A percentile compares a stretch with the other conserved stretches of the same genome.
phyloP scores from a whole-genome alignment of 129 eudicot species.

The Centrapalus pauciflorus region DNA sequence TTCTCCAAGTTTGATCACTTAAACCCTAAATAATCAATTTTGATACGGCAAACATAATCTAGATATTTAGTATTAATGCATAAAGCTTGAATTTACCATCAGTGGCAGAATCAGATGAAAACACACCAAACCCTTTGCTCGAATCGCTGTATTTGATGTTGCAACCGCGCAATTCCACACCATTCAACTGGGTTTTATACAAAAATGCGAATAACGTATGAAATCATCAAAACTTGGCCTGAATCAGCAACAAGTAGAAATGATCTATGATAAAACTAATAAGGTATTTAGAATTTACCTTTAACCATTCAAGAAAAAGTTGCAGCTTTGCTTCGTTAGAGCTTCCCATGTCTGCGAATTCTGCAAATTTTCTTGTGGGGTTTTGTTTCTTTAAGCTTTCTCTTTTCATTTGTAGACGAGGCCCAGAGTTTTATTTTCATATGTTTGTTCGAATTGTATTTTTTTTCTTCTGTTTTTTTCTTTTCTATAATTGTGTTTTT shows the following conservation, averaged over 20 bases:
- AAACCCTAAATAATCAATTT: neutral
- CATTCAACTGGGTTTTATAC: conserved; percentile 53
- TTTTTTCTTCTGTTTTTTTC: no score
- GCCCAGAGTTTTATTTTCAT: no score
- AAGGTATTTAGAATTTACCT: conserved; percentile 35
- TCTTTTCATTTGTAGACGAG: neutral
- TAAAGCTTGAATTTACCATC: conserved; percentile 45
- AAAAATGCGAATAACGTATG: conserved; percentile 3
- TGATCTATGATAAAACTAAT: neutral
- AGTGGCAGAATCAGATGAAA: conserved; percentile 39
- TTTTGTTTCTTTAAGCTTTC: neutral
- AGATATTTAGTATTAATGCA: neutral
- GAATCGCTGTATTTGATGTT: conserved; percentile 68
- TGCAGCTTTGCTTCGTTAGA: conserved; percentile 65
- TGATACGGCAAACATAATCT: neutral
- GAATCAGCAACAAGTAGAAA: neutral
- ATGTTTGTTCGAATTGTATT: no score
- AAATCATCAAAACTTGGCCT: neutral
- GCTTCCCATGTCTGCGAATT: conserved; percentile 50
- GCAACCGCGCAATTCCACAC: conserved; percentile 84
- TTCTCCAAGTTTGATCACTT: neutral
- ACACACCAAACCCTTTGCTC: conserved; percentile 78
- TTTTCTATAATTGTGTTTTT: no score
- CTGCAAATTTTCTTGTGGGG: conserved; percentile 3
- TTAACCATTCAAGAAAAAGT: conserved; percentile 73